These are phyloP conservation scores for Acorus gramineus DNA, from an alignment of 106 monocot genomes.

Conservation along the genomic window DNA sequence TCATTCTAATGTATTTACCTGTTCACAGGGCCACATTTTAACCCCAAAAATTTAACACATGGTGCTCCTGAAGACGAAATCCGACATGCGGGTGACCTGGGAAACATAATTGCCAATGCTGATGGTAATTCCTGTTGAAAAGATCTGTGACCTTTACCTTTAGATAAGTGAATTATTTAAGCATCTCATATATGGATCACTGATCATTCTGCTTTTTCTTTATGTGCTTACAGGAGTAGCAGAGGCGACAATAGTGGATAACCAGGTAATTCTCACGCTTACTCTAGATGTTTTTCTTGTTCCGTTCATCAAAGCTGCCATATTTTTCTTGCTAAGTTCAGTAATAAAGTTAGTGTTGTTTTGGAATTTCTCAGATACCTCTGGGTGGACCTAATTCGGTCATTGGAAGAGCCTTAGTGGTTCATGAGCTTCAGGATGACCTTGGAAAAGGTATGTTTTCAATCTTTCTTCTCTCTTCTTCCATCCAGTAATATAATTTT, in stretches of 20 bases:
- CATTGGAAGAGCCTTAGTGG: constrained; percentile 85
- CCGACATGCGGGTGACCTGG: constrained; percentile 91
- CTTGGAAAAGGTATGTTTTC: constrained; percentile 64
- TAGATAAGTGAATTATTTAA: background rate
- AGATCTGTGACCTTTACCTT: background rate
- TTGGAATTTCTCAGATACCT: constrained; percentile 36
- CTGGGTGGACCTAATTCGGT: constrained; percentile 69
- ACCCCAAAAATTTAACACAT: constrained; percentile 59
- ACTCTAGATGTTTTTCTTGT: background rate
- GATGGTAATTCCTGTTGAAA: constrained; percentile 25
- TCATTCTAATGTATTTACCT: background rate
- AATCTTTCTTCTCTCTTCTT: background rate
- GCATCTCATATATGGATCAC: background rate
- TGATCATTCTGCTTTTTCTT: constrained; percentile 3
- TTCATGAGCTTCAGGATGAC: constrained; percentile 87
- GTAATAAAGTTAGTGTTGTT: background rate
- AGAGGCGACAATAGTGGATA: constrained; percentile 74
- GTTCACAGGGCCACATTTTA: constrained; percentile 63
- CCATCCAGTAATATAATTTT: background rate
- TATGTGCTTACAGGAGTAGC: constrained; percentile 44
- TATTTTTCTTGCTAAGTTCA: background rate
- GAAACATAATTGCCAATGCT: constrained; percentile 74
- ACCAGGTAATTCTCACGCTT: constrained; percentile 30
- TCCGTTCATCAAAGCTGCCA: background rate
- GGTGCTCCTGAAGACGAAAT: constrained; percentile 72